Percentiles rank a stretch among this genome's conserved stretches.
Evolutionary conservation across 1,139 yeast species (phyloP).

Genomic region (Candida sp.): DNA sequence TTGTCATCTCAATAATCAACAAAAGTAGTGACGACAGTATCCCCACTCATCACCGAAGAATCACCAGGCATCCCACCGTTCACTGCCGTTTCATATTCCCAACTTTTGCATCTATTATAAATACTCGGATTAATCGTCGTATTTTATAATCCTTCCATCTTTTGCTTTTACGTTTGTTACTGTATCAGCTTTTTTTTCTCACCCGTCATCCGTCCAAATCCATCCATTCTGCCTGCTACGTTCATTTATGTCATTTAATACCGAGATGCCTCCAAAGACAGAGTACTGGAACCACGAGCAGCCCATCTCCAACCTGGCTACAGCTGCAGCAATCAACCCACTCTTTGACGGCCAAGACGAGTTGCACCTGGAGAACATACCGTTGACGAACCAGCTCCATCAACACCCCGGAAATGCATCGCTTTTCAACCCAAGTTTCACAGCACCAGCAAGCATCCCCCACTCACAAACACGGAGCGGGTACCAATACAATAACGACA

Average conservation of each 20-base stretch:
- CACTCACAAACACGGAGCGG: neutral
- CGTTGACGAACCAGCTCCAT: slow-evolving; percentile 12
- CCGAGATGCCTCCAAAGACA: slow-evolving; percentile 7
- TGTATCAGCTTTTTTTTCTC: neutral
- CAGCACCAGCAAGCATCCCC: neutral
- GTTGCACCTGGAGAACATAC: slow-evolving; percentile 16
- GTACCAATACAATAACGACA: slow-evolving; percentile 2
- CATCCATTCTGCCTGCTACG: neutral
- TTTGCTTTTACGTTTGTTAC: neutral
- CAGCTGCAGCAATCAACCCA: neutral
- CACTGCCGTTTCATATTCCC: neutral
- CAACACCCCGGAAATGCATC: neutral
- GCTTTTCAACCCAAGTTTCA: neutral
- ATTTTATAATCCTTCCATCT: neutral
- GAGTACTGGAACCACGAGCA: slow-evolving; percentile 7
- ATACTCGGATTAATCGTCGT: neutral
- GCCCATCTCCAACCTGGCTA: neutral
- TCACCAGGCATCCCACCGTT: neutral
- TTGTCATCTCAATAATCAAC: neutral
- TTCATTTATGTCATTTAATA: slow-evolving; percentile 7
- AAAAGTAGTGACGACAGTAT: neutral
- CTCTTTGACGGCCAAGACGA: slow-evolving; percentile 13
- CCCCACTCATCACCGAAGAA: neutral
- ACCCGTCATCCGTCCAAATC: no score
- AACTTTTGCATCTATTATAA: neutral